Base-by-base conservation (phyloP, 2,329 filamentous ascomycete species). In the Stachybotrys elegans region DNA sequence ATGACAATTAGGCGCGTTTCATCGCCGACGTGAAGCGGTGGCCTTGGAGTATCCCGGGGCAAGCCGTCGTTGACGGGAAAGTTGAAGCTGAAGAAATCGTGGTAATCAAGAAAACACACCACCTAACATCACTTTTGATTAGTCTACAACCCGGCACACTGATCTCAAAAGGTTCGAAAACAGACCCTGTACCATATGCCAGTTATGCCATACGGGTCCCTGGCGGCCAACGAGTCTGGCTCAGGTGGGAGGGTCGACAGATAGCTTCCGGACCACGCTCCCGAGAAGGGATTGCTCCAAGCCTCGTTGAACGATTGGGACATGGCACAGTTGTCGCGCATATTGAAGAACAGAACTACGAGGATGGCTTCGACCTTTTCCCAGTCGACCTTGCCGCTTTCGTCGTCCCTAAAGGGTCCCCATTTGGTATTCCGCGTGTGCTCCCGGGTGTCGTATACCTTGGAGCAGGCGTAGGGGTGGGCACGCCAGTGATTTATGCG, bases 311-410 rank as follows among this genome's bases (percentile, higher is more conserved):
- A 75, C 3, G 76, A 63, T 3, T 68, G 66, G 16, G 69, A 67
- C 7, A 69, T 62, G 9, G 73, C 59, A 12, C 69, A 64, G 51
- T 78, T 75, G 9, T 62, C 57, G 31, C 67, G 62, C 42, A 86
- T 70, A 57, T 88, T 89, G 56, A 76, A 72, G 4, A 76, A 76
- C 4, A 91, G 62, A 3, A 84, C 79, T 4, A 90, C 69, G 71
- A 89, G 78, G 43, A 89, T 77, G 8, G 84, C 81, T 62, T 91
- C 86, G 11, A 90, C 66, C 66, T 86, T 88, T 62, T 91, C 85
- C 87, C 87, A 92, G 61, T 92, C 86, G 0, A 88, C 82, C 5
- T 65, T 62, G 42, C 72, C 73, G 3, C 70, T 73, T 2, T 75
- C 78, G 55, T 90, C 85, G 40, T 77, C 68, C 55, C 75, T 66